These are phyloP conservation scores for Musa itinerans DNA, from an alignment of 176 grass and related monocot genomes.

Conservation along the genomic window DNA sequence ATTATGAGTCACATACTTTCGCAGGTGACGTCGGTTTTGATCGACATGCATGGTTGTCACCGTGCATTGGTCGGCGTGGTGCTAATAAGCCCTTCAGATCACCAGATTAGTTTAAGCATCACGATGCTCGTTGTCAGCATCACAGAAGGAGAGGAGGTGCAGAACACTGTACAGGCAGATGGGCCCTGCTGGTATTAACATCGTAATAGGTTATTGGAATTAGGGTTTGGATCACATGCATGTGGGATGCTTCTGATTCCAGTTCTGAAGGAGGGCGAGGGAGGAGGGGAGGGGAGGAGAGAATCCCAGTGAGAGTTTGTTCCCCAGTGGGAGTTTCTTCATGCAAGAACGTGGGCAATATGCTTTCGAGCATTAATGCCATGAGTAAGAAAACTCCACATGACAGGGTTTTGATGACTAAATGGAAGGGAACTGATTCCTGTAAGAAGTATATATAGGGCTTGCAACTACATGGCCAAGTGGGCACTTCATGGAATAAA, in stretches of 20 bases:
- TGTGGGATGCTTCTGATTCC: conserved; percentile 2
- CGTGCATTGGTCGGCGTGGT: neutral
- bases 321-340: neutral
- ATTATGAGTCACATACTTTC: neutral
- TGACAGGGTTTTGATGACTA: neutral
- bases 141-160: neutral
- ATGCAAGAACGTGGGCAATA: neutral
- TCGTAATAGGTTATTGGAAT: neutral
- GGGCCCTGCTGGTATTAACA: neutral
- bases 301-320: conserved; percentile 1
- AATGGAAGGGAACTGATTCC: neutral
- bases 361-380: neutral
- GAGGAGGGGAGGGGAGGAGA: neutral
- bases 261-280: neutral
- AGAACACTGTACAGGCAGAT: neutral
- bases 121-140: neutral
- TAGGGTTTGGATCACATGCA: neutral
- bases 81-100: neutral
- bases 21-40: neutral
- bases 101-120: neutral
- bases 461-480: neutral
- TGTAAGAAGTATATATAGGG: neutral
- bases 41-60: neutral
- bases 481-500: neutral
- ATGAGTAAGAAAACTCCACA: neutral